phyloP scores from a whole-genome alignment of 306 rosid species.

The Rubus parviflorus region DNA sequence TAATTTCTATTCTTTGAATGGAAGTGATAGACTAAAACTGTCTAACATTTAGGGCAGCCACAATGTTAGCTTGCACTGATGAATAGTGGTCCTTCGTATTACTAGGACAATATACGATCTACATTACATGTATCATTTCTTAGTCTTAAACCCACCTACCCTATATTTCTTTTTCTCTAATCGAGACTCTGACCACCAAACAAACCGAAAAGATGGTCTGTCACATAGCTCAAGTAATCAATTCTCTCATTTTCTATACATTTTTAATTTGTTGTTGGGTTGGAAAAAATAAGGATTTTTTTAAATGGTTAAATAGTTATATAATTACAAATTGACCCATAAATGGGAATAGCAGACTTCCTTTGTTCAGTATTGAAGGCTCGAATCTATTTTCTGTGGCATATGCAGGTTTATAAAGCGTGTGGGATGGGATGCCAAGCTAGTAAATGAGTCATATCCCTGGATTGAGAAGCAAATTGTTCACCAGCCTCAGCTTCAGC shows the following conservation, averaged over 20 bases:
- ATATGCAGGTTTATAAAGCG: constrained; percentile 65
- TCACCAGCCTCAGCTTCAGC: constrained; percentile 57
- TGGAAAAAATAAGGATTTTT: not conserved
- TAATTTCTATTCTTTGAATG: not conserved
- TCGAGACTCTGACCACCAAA: not conserved
- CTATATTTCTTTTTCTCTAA: not conserved
- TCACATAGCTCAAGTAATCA: not conserved
- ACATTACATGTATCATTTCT: not conserved
- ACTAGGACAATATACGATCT: not conserved
- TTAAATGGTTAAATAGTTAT: not conserved
- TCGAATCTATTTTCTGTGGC: not conserved
- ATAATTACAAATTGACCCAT: not conserved
- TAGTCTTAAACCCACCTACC: not conserved
- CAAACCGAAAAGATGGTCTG: not conserved
- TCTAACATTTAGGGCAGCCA: not conserved
- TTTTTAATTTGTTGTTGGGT: not conserved
- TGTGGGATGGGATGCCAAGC: constrained; percentile 67
- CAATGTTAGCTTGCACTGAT: not conserved
- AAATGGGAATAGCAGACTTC: not conserved
- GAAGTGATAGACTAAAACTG: not conserved
- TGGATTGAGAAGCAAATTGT: constrained; percentile 92
- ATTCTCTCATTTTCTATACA: not conserved
- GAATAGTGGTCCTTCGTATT: not conserved
- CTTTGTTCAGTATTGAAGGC: not conserved
- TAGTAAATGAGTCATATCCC: constrained; percentile 75